These are phyloP conservation scores for Diatrype stigma DNA, from an alignment of 2,329 filamentous ascomycete species.

Conservation along the genomic window DNA sequence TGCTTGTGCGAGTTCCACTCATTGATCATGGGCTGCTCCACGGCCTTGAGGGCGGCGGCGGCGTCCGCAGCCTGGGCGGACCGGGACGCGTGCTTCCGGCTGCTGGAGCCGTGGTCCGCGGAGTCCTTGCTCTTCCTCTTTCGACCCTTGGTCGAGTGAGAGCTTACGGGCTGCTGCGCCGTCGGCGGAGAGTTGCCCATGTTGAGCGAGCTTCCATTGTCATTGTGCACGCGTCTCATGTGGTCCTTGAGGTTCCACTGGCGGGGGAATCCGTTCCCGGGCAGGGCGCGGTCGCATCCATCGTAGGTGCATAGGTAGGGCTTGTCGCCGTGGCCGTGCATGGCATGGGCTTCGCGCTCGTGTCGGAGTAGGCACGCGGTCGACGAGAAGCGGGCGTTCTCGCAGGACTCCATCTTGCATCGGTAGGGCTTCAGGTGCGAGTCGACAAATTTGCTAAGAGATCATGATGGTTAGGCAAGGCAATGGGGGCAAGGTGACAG, in stretches of 20 bases:
- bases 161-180: conserved; percentile 27
- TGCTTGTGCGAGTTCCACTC: conserved; percentile 61
- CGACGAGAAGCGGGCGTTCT: conserved; percentile 86
- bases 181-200: conserved; percentile 37
- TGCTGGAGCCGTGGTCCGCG: conserved; percentile 35
- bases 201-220: conserved; percentile 39
- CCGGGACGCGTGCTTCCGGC: conserved; percentile 48
- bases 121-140: conserved; percentile 54
- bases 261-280: conserved; percentile 86
- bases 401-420: conserved; percentile 81
- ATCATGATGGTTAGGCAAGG: conserved; percentile 11
- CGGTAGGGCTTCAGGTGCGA: conserved; percentile 95
- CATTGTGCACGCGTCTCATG: conserved; percentile 90
- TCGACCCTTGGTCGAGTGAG: conserved; percentile 43
- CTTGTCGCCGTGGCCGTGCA: conserved; percentile 92
- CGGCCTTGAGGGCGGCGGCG: conserved; percentile 29
- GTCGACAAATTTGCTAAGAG: conserved; percentile 84
- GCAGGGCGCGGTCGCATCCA: conserved; percentile 77
- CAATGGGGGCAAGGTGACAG: not conserved
- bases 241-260: conserved; percentile 96
- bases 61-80: conserved; percentile 28
- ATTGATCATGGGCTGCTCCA: conserved; percentile 41
- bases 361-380: conserved; percentile 92
- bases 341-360: conserved; percentile 90
- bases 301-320: conserved; percentile 85